Percentiles rank a stretch among this genome's conserved stretches.
Conservation (phyloP, 345 rosid species). For the Eucalyptus viminalis region DNA sequence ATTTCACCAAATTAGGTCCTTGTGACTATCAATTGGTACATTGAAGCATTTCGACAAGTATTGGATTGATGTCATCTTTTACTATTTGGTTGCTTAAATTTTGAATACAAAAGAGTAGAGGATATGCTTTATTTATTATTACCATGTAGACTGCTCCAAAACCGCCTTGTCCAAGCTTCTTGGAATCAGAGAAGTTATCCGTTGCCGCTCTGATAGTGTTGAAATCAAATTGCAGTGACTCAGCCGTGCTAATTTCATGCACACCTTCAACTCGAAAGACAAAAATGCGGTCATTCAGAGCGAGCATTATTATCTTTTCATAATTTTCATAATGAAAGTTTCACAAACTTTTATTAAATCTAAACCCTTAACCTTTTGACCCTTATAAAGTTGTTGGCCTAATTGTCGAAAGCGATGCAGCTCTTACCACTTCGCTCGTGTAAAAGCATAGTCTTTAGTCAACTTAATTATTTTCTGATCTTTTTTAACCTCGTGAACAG, state of each 20-base stretch:
- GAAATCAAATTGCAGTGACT: constrained; percentile 8
- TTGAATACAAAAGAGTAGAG: neutral
- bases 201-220: neutral
- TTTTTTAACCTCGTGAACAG: neutral
- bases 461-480: neutral
- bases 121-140: neutral
- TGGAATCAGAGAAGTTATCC: constrained; percentile 4
- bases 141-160: constrained; percentile 19
- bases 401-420: neutral
- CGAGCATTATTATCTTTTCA: neutral
- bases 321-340: neutral
- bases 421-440: neutral
- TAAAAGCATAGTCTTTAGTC: neutral
- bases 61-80: neutral
- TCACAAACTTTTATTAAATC: neutral
- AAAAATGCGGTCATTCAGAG: neutral
- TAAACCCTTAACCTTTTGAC: neutral
- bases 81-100: neutral
- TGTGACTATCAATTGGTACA: neutral
- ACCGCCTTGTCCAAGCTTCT: constrained; percentile 18
- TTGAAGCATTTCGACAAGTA: neutral
- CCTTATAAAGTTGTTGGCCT: neutral
- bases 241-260: neutral
- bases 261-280: neutral
- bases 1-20: neutral